Percentiles rank a stretch among this genome's conserved stretches.
Conservation (phyloP, 2,329 filamentous ascomycete genomes). For the Aureobasidium musti region DNA sequence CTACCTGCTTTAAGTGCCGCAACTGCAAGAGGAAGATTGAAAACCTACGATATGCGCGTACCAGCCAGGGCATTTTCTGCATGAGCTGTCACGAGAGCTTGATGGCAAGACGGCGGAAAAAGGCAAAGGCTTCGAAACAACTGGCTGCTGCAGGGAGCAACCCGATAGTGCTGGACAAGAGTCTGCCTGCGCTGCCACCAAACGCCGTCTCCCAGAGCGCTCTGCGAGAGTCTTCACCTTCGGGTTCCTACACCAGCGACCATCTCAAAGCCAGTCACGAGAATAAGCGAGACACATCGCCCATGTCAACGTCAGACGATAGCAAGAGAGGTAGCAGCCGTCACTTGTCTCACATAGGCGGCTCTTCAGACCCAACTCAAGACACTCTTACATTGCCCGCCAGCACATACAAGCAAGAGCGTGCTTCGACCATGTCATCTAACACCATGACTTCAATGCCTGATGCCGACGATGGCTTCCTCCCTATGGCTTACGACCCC, state of each 20-base stretch:
- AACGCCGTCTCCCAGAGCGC: conserved; percentile 65
- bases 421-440: conserved; percentile 66
- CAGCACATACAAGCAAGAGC: conserved; percentile 74
- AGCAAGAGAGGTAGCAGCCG: conserved; percentile 29
- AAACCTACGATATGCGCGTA: conserved; percentile 94
- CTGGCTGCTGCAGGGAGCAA: conserved; percentile 33
- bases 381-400: conserved; percentile 71
- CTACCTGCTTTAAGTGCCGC: conserved; percentile 92
- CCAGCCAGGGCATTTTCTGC: conserved; percentile 97
- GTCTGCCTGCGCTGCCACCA: conserved; percentile 83
- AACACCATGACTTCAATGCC: conserved; percentile 49
- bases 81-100: conserved; percentile 98
- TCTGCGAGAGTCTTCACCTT: conserved; percentile 62
- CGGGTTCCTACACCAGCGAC: conserved; percentile 67
- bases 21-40: conserved; percentile 99
- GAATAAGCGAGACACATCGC: conserved; percentile 40
- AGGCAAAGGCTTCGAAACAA: conserved; percentile 61
- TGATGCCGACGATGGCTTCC: conserved; percentile 58
- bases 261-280: conserved; percentile 16
- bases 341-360: conserved; percentile 9
- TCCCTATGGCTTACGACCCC: conserved; percentile 56
- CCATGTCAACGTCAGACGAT: conserved; percentile 39
- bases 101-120: conserved; percentile 89
- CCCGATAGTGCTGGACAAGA: conserved; percentile 81
- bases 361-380: conserved; percentile 34